Percentiles rank a stretch among this genome's conserved stretches.
Evolutionary conservation across 768 basidiomycete genomes (phyloP).

Genomic region (Mycena venus): DNA sequence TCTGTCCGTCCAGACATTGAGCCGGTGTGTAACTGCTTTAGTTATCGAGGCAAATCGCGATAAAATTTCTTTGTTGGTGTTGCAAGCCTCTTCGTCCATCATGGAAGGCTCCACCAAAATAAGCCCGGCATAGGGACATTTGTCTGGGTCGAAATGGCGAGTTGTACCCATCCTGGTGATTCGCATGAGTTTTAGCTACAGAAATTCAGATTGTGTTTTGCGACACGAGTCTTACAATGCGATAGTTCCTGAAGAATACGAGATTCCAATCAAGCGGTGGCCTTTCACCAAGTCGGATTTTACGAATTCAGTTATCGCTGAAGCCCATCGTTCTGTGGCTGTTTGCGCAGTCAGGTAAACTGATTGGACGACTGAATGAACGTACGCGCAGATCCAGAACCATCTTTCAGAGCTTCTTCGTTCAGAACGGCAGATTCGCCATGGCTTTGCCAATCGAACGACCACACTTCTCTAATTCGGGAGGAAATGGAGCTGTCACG

Average conservation of each 20-base stretch:
- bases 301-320: constrained; percentile 16
- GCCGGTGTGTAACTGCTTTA: constrained; percentile 29
- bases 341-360: background rate
- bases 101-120: constrained; percentile 15
- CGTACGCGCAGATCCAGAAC: constrained; percentile 35
- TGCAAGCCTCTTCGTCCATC: constrained; percentile 1
- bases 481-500: background rate
- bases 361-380: background rate
- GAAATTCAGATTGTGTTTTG: background rate
- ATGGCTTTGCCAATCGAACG: constrained; percentile 45
- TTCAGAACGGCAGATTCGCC: constrained; percentile 47
- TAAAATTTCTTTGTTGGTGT: constrained; percentile 35
- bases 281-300: constrained; percentile 14
- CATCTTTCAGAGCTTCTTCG: constrained; percentile 33
- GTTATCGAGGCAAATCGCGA: constrained; percentile 16
- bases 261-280: background rate
- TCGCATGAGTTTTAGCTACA: too few species aligned
- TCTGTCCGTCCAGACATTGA: constrained; percentile 35
- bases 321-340: constrained; percentile 31
- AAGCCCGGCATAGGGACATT: constrained; percentile 2
- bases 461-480: constrained; percentile 44
- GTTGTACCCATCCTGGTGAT: background rate
- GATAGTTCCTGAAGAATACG: constrained; percentile 2
- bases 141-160: background rate
- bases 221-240: background rate